phyloP scores from a whole-genome alignment of 345 rosid genomes.

The Salix caprea region DNA sequence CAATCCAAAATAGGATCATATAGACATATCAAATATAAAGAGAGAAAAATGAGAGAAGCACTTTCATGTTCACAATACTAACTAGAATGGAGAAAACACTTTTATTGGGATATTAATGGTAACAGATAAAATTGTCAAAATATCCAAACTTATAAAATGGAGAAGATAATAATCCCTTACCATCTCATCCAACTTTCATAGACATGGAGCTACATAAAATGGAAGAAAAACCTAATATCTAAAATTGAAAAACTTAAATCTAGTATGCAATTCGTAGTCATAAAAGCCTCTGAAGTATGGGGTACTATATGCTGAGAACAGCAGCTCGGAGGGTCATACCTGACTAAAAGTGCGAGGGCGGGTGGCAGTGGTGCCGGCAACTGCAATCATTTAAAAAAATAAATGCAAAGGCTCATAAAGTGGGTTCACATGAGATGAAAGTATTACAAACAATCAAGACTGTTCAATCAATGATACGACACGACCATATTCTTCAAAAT shows the following conservation, averaged over 20 bases:
- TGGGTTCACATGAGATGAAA: neutral
- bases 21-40: neutral
- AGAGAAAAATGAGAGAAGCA: neutral
- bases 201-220: neutral
- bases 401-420: neutral
- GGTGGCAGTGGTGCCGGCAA: conserved; percentile 8
- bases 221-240: neutral
- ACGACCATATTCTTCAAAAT: neutral
- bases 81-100: neutral
- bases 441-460: neutral
- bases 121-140: neutral
- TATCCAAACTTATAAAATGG: neutral
- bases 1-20: too few species aligned
- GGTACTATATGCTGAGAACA: neutral
- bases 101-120: neutral
- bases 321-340: neutral
- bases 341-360: conserved; percentile 11
- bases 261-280: neutral
- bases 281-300: neutral
- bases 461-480: neutral
- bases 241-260: neutral
- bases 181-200: neutral
- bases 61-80: neutral
- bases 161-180: neutral
- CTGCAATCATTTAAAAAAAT: neutral